Evolutionary conservation across 2,329 filamentous ascomycete species (phyloP), one percentile per base, ranked within the genome.

Genomic region (Aphanoascus verrucosus): DNA sequence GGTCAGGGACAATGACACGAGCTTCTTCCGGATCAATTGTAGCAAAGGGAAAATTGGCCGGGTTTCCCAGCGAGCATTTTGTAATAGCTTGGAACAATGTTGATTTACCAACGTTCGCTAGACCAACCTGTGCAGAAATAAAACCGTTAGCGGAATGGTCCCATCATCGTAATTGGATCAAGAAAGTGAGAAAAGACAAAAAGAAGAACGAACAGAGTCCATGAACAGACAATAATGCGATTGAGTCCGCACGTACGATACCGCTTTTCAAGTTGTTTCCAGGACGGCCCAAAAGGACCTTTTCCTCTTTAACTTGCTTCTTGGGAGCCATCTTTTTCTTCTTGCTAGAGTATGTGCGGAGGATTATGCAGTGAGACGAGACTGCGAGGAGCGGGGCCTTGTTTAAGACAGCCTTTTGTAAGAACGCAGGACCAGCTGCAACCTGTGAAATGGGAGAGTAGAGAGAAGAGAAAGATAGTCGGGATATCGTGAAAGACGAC

Each of bases 11-110:
- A 64, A 98, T 83, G 72, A 98, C 93, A 64, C 91, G 88, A 59
- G 93, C 88, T 77, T 98, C 93, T 77, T 98, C 94, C 46, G 93
- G 93, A 63, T 98, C 90, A 73, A 98, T 98, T 65, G 93, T 98
- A 68, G 93, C 93, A 78, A 94, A 98, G 53, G 93, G 93, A 71
- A 97, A 98, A 77, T 98, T 98, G 77, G 93, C 93, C 65, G 94
- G 94, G 77, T 97, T 98, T 75, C 94, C 93, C 66, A 98, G 84
- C 61, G 83, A 83, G 74, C 86, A 95, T 79, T 96, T 97, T 69
- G 93, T 98, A 74, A 98, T 96, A 69, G 93, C 89, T 79, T 98
- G 94, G 82, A 98, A 98, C 65, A 98, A 83, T 34, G 94, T 98
- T 62, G 93, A 98, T 78, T 98, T 98, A 73, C 93, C 93, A 64